Percentiles rank a stretch among this genome's conserved stretches.
phyloP scores from a whole-genome alignment of 2,329 filamentous ascomycete genomes.

The Biscogniauxia mediterranea region DNA sequence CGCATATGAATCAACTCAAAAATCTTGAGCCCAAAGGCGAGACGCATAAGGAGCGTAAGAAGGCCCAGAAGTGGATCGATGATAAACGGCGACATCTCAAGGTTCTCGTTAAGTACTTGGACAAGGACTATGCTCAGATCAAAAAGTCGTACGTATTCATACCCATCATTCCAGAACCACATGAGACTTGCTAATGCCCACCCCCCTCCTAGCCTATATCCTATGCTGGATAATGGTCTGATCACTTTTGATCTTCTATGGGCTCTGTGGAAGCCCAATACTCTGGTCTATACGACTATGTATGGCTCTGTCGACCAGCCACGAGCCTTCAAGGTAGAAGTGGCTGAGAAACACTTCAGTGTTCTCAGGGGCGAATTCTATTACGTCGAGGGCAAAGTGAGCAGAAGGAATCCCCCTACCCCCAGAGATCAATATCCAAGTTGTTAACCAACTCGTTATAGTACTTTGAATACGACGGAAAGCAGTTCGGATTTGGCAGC shows the following conservation, averaged over 20 bases:
- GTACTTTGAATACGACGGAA: conserved; percentile 88
- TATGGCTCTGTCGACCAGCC: conserved; percentile 77
- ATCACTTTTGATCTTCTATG: conserved; percentile 88
- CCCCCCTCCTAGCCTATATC: conserved; percentile 58
- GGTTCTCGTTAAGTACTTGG: conserved; percentile 72
- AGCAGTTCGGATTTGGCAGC: conserved; percentile 74
- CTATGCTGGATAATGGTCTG: conserved; percentile 75
- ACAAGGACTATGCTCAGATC: conserved; percentile 73
- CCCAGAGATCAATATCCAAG: neutral
- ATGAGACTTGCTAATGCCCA: too few species aligned
- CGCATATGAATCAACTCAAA: conserved; percentile 63
- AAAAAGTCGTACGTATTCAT: conserved; percentile 58
- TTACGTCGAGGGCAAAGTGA: conserved; percentile 64
- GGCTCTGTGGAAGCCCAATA: conserved; percentile 87
- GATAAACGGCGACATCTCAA: conserved; percentile 66
- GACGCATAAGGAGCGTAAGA: conserved; percentile 57
- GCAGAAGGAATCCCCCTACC: conserved; percentile 3
- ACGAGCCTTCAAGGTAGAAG: conserved; percentile 78
- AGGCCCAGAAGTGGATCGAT: conserved; percentile 55
- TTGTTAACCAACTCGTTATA: conserved; percentile 25
- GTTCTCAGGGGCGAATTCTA: conserved; percentile 75
- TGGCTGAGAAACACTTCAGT: conserved; percentile 66
- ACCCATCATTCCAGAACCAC: too few species aligned
- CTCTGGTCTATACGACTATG: conserved; percentile 72
- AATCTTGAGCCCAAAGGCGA: conserved; percentile 48